Base-by-base conservation (phyloP, 495 filamentous ascomycete species). In the Xylaria palmicola region DNA sequence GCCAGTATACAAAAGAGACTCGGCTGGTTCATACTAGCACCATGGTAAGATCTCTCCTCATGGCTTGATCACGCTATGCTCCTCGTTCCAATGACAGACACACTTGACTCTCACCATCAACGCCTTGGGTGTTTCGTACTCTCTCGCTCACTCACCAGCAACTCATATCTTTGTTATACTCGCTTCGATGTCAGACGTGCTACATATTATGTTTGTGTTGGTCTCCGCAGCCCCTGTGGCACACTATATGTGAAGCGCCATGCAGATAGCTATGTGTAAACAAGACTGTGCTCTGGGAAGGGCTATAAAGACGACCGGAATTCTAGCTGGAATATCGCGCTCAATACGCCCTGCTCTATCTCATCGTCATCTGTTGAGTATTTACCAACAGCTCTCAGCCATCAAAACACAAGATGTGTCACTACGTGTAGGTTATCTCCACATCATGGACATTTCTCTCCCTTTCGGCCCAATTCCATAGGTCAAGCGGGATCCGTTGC, bases 11-110 rank as follows among this genome's bases (percentile, higher is more conserved):
- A 13, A 39, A 34, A 27, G n/a, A n/a, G 13, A 6, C 7, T 30
- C 24, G 26, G 1, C n/a, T 3, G 30, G 10, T 15, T 34, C n/a
- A 27, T 34, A 15, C 27, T 44, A 15, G 13, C 39, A 27, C 39
- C 39, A 17, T 44, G 53, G 39, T 55, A 32, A 20, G 15, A 43
- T 39, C 12, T 44, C 29, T 30, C 39, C n/a, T 19, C 27, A 39
- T 56, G 37, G 51, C 26, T 44, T n/a, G n/a, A 36, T 44, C 34
- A 55, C 39, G n/a, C 24, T 26, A 26, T 15, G 15, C 4, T n/a
- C 24, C 37, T 56, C 39, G 27, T 56, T 56, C 22, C 53, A 56
- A 56, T 30, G 17, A 20, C 53, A n/a, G n/a, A n/a, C n/a, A n/a
- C n/a, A 56, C 39, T 34, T 32, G 15, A 10, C 26, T 56, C 26